Conservation (phyloP, 306 rosid genomes). For the Vigna nakashimae region DNA sequence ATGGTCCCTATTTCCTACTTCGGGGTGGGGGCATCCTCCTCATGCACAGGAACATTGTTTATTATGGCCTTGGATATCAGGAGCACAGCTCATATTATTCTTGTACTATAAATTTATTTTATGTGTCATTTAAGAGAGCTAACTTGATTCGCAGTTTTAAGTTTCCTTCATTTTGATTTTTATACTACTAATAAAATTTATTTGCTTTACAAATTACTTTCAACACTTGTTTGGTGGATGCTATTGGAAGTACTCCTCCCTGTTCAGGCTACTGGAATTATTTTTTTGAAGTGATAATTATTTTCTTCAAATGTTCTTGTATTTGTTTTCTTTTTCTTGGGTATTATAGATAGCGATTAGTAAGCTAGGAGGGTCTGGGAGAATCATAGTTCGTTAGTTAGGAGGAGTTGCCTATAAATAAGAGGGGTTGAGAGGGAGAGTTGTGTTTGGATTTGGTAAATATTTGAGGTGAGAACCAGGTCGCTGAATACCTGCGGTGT, state of each 20-base stretch:
- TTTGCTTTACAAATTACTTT: neutral
- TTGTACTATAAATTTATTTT: neutral
- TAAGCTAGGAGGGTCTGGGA: neutral
- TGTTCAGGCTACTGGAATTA: slow-evolving; percentile 1
- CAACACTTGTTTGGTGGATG: slow-evolving; percentile 8
- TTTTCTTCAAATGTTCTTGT: neutral
- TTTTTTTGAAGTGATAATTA: slow-evolving; percentile 2
- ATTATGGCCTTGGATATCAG: neutral
- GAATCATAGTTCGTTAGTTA: neutral
- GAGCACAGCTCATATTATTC: slow-evolving; percentile 6
- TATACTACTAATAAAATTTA: neutral
- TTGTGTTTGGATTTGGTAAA: slow-evolving; percentile 4
- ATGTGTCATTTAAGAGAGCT: neutral
- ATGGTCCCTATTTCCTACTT: neutral
- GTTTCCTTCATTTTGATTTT: slow-evolving; percentile 8
- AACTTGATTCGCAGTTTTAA: neutral
- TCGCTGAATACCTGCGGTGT: neutral
- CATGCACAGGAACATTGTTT: neutral
- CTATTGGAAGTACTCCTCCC: neutral
- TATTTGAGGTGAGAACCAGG: neutral
- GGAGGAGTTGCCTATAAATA: neutral
- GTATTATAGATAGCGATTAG: neutral
- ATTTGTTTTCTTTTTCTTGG: neutral
- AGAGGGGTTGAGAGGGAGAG: neutral
- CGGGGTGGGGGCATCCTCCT: neutral